These are phyloP conservation scores for Aspergillus bertholletiae DNA, from an alignment of 495 filamentous ascomycete genomes.

Conservation along the genomic window DNA sequence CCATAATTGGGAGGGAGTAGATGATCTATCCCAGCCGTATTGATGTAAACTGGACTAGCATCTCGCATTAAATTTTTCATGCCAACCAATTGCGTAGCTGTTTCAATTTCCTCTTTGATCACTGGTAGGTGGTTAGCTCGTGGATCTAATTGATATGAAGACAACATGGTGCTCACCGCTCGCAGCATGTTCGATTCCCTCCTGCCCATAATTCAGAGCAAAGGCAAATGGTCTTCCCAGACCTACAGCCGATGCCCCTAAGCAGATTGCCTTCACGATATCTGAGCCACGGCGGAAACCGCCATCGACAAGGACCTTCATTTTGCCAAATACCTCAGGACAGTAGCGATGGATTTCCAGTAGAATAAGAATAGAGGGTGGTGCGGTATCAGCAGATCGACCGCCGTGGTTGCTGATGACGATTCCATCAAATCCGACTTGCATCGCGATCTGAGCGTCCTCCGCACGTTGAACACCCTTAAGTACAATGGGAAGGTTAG, in stretches of 20 bases:
- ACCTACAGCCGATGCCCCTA: constrained; percentile 84
- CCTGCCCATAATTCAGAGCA: constrained; percentile 74
- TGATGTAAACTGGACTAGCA: too few relatives aligned
- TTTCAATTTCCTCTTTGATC: too few relatives aligned
- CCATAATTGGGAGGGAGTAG: too few relatives aligned
- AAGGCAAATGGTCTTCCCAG: constrained; percentile 80
- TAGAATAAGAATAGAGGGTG: constrained; percentile 80
- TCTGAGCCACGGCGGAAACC: constrained; percentile 87
- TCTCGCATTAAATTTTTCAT: too few relatives aligned
- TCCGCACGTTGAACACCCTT: constrained; percentile 95
- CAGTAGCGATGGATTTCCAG: constrained; percentile 89
- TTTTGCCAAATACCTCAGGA: constrained; percentile 74
- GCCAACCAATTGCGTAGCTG: too few relatives aligned
- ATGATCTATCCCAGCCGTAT: too few relatives aligned
- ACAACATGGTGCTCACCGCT: too few relatives aligned
- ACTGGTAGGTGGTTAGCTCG: too few relatives aligned
- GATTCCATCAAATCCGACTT: constrained; percentile 68
- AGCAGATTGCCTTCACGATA: constrained; percentile 82
- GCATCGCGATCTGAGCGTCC: constrained; percentile 77
- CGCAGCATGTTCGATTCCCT: constrained; percentile 82
- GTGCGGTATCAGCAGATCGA: constrained; percentile 80
- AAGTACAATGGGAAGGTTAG: constrained; percentile 80
- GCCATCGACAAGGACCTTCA: constrained; percentile 88
- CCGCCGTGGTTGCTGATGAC: constrained; percentile 92
- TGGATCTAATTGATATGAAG: too few relatives aligned